These are phyloP conservation scores for Colletotrichum navitas DNA, from an alignment of 2,329 filamentous ascomycete species.

Conservation along the genomic window DNA sequence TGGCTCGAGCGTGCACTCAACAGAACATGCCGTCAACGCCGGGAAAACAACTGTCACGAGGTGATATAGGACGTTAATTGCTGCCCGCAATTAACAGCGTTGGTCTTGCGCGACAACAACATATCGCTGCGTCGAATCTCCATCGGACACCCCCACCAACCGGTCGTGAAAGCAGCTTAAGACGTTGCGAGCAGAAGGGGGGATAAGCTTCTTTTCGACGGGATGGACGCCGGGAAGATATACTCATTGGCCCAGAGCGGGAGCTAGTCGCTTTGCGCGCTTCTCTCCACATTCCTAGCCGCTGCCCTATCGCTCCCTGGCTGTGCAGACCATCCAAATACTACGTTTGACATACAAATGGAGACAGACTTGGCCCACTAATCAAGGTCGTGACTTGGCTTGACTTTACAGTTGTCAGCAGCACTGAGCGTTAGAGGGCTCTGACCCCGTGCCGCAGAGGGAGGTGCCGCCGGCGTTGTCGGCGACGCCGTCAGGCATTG, in stretches of 20 bases:
- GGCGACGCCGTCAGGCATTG: background rate
- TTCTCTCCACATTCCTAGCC: background rate
- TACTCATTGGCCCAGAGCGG: background rate
- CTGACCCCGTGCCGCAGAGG: background rate
- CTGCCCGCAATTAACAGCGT: too few species aligned
- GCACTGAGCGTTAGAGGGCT: background rate
- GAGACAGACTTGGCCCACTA: slow-evolving; percentile 3
- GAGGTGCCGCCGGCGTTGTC: slow-evolving; percentile 16
- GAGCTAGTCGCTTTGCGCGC: background rate
- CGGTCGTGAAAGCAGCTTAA: background rate
- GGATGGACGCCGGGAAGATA: background rate
- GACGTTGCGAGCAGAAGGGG: background rate
- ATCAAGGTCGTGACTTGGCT: slow-evolving; percentile 22
- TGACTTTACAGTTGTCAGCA: slow-evolving; percentile 1
- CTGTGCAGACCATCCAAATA: background rate
- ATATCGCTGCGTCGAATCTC: background rate
- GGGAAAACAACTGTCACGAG: too few species aligned
- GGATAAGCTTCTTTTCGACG: background rate
- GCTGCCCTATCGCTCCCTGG: background rate
- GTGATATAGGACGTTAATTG: too few species aligned
- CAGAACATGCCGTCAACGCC: background rate
- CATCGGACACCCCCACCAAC: background rate
- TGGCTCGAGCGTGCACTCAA: background rate
- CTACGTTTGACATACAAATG: background rate
- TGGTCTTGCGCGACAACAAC: too few species aligned